A percentile compares a stretch with the other conserved stretches of the same genome.
Conservation (phyloP, 805 yeast genomes). For the Yarrowia hollandica region DNA sequence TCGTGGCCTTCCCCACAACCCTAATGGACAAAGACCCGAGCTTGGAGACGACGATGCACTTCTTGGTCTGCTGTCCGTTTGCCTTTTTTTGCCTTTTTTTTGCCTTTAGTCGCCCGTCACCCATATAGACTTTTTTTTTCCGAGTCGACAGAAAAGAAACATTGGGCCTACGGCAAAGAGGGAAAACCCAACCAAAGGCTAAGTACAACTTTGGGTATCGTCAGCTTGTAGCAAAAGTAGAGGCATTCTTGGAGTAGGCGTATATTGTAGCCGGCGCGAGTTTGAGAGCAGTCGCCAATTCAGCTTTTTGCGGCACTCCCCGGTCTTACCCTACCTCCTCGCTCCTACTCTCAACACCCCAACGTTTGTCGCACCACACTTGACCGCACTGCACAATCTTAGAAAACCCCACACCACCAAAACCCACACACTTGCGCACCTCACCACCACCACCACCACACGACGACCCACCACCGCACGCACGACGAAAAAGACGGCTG, state of each 20-base stretch:
- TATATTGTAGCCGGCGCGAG: too few species aligned
- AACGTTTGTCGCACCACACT: slow-evolving; percentile 5
- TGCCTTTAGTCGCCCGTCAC: too few species aligned
- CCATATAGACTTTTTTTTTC: too few species aligned
- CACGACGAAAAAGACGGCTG: too few species aligned
- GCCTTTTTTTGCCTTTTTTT: neutral
- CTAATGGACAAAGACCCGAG: neutral
- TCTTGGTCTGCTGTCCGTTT: too few species aligned
- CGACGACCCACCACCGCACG: too few species aligned
- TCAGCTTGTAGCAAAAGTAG: too few species aligned
- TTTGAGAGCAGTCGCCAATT: too few species aligned
- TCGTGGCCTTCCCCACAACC: slow-evolving; percentile 28
- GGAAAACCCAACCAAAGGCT: slow-evolving; percentile 10
- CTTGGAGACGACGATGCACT: too few species aligned
- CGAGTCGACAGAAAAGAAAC: slow-evolving; percentile 9
- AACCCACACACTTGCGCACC: slow-evolving; percentile 19
- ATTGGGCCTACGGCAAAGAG: neutral
- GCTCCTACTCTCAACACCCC: too few species aligned
- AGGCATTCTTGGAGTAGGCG: too few species aligned
- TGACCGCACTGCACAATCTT: slow-evolving; percentile 13
- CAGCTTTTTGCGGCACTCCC: too few species aligned
- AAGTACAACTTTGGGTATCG: neutral
- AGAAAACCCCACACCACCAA: slow-evolving; percentile 20
- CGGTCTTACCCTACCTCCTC: slow-evolving; percentile 20
- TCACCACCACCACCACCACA: neutral